These are phyloP conservation scores for Daldinia childiae DNA, from an alignment of 495 filamentous ascomycete species.

Conservation along the genomic window DNA sequence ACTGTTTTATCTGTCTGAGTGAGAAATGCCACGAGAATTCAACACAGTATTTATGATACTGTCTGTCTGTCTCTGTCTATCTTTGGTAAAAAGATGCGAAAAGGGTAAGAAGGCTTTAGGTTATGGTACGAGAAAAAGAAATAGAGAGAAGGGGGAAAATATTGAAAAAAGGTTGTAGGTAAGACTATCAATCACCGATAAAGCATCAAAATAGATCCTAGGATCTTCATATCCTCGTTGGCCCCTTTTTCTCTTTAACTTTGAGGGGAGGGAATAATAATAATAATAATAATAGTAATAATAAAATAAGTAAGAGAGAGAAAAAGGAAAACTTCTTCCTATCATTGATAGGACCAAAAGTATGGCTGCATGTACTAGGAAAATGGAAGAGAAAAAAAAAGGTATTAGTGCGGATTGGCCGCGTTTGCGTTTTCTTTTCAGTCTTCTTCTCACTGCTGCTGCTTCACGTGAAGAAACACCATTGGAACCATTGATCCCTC, in stretches of 20 bases:
- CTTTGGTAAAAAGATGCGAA: constrained; percentile 10
- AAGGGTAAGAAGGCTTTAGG: constrained; percentile 4
- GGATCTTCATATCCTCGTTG: constrained; percentile 5
- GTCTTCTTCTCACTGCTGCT: constrained; percentile 2
- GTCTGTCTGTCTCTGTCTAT: constrained; percentile 11
- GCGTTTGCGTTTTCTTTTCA: constrained; percentile 30
- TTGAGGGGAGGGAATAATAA: constrained; percentile 29
- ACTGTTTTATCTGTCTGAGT: constrained; percentile 10
- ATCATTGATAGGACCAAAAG: constrained; percentile 24
- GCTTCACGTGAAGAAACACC: constrained; percentile 28
- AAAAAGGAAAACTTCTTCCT: constrained; percentile 34
- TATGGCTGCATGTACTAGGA: constrained; percentile 29
- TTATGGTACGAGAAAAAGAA: constrained; percentile 18
- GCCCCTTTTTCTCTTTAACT: constrained; percentile 9
- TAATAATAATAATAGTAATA: constrained; percentile 32
- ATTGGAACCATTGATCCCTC: constrained; percentile 10
- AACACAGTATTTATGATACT: constrained; percentile 30
- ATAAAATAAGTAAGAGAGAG: constrained; percentile 35
- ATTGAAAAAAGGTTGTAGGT: constrained; percentile 19
- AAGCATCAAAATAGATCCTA: constrained; percentile 31
- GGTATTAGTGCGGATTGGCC: constrained; percentile 38
- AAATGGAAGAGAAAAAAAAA: constrained; percentile 28
- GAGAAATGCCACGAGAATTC: constrained; percentile 16
- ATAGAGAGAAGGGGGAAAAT: constrained; percentile 7
- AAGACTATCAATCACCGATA: constrained; percentile 38